Evolutionary conservation across 176 grass and related monocot species (phyloP).

Genomic region (Carex scoparia): DNA sequence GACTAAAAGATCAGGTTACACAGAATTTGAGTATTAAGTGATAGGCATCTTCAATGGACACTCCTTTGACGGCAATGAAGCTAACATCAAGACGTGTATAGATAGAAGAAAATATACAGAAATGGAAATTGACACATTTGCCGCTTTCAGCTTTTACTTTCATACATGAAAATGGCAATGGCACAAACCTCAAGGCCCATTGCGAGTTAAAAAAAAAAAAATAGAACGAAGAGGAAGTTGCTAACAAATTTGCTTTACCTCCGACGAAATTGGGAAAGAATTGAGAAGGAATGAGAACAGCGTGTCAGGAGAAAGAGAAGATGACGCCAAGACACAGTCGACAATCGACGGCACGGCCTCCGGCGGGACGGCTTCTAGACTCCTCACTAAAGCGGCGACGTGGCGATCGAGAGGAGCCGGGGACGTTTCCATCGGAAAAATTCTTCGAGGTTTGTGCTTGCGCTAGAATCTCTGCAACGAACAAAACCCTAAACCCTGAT

Average conservation of each 20-base stretch:
- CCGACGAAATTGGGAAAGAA: slow-evolving; percentile 25
- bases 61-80: background rate
- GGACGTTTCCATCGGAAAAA: slow-evolving; percentile 2
- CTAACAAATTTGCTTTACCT: slow-evolving; percentile 25
- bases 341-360: slow-evolving; percentile 57
- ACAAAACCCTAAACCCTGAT: slow-evolving; percentile 26
- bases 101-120: background rate
- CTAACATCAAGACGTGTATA: background rate
- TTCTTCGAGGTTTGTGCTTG: background rate
- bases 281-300: slow-evolving; percentile 70
- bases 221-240: background rate
- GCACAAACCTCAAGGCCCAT: background rate
- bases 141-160: background rate
- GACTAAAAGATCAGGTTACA: slow-evolving; percentile 11
- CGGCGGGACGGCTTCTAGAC: slow-evolving; percentile 39
- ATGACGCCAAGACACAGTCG: slow-evolving; percentile 71
- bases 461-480: background rate
- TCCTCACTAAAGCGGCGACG: slow-evolving; percentile 48
- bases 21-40: background rate
- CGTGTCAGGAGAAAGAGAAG: slow-evolving; percentile 30
- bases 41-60: background rate
- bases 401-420: slow-evolving; percentile 18
- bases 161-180: background rate
- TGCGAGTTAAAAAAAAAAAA: background rate
- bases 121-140: background rate